These are phyloP conservation scores for Hypericum androsaemum DNA, from an alignment of 345 rosid species.

Conservation along the genomic window DNA sequence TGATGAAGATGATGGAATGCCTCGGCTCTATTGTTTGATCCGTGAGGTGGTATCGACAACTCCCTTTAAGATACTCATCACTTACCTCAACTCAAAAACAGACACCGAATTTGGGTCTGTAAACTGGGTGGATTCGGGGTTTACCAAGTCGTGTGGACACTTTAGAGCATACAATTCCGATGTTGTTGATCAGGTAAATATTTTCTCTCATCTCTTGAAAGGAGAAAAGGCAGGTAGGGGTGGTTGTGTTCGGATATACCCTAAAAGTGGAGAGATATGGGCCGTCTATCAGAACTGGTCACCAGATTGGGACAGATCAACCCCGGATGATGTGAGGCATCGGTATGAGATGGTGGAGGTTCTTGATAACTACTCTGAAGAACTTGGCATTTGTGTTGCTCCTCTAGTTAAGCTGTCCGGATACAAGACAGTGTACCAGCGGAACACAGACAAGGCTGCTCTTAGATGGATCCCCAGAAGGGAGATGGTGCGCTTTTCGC, in stretches of 20 bases:
- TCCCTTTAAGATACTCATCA: conserved; percentile 80
- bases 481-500: conserved; percentile 88
- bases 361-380: conserved; percentile 83
- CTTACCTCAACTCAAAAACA: conserved; percentile 87
- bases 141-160: conserved; percentile 97
- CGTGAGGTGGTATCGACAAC: conserved; percentile 67
- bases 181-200: conserved; percentile 76
- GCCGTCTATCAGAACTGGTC: conserved; percentile 94
- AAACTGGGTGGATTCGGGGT: conserved; percentile 77
- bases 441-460: conserved; percentile 39
- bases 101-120: conserved; percentile 77
- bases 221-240: conserved; percentile 93
- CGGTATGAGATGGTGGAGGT: conserved; percentile 97
- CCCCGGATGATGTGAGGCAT: conserved; percentile 77
- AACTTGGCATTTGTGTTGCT: conserved; percentile 68
- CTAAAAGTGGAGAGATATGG: conserved; percentile 85
- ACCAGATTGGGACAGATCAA: conserved; percentile 63
- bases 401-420: conserved; percentile 73
- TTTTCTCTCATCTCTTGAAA: conserved; percentile 79
- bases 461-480: conserved; percentile 81
- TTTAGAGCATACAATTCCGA: conserved; percentile 82
- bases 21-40: conserved; percentile 80
- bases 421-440: conserved; percentile 83
- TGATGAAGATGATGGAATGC: conserved; percentile 98
- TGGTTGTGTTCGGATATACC: conserved; percentile 92